phyloP scores from a whole-genome alignment of 768 basidiomycete species.

The Pulveroboletus sp. region DNA sequence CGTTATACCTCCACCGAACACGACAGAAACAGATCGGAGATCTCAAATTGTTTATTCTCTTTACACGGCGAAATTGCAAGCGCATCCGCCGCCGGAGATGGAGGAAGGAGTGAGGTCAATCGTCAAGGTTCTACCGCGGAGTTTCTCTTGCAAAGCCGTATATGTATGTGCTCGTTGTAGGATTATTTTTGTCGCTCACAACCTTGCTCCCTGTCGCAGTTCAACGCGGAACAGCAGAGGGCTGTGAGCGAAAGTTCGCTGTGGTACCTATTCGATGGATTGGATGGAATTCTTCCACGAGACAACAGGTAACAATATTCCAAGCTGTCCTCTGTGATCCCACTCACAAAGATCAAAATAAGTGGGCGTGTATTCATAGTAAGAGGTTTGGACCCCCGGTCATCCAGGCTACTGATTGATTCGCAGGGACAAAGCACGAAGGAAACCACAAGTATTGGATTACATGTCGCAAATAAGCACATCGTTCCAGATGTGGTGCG shows the following conservation, averaged over 20 bases:
- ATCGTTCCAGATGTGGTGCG: conserved; percentile 94
- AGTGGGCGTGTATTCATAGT: neutral
- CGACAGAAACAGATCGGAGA: neutral
- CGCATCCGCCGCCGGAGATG: neutral
- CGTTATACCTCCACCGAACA: neutral
- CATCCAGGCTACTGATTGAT: neutral
- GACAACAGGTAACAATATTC: neutral
- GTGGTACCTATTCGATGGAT: neutral
- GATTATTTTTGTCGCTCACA: neutral
- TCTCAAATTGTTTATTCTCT: neutral
- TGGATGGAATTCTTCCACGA: neutral
- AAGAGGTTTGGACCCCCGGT: neutral
- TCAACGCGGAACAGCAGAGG: neutral
- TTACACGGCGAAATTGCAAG: neutral
- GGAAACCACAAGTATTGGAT: conserved; percentile 77
- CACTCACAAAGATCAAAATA: neutral
- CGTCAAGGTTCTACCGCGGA: neutral
- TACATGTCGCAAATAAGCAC: conserved; percentile 56
- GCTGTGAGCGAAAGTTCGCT: neutral
- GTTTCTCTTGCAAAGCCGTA: neutral
- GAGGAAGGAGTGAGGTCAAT: neutral
- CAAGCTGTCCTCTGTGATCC: neutral
- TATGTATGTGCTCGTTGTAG: neutral
- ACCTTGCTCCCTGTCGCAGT: neutral
- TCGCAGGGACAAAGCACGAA: conserved; percentile 79